Evolutionary conservation across 2,329 filamentous ascomycete genomes (phyloP), one percentile per base, ranked within the genome.

Genomic region (Alternaria consortialis): DNA sequence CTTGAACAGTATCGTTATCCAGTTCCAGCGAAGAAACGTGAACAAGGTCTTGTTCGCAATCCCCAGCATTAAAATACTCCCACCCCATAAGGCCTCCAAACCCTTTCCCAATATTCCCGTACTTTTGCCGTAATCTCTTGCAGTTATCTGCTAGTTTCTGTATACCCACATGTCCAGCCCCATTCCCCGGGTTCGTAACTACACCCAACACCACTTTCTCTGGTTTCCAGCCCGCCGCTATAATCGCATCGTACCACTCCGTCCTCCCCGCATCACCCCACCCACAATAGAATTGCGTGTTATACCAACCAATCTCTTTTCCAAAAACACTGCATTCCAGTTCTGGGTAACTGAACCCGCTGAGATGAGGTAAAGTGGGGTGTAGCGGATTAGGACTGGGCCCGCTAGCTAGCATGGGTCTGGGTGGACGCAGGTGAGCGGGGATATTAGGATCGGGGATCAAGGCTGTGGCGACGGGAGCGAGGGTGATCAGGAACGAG

Each of bases 51-150:
- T 68, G 64, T 0, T 74, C 74, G 29, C 66, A 66, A 25, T 74
- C 71, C 15, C 77, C 77, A 11, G 90, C 87, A 81, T 97, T 96
- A 81, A 94, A 97, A 76, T 95, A 97, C 80, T 97, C 94, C 94
- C 94, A 97, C 2, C 93, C 93, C 89, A 95, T 95, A 7, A 97
- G 88, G 1, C 94, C 94, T 0, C 93, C 94, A 76, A 97, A 95
- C 1, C 81, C 81, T 1, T 55, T 66, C 2, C 74, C 72, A 0
- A 68, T 52, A n/a, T 58, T 58, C 12, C 65, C 86, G 70, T 91
- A 91, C 60, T 84, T 84, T 36, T 86, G 81, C 36, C 85, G 80
- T 65, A 93, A 74, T 40, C 82, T 74, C 31, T 83, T 82, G 44
- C 93, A 75, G 20, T 90, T 86, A 17, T 82, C 80, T 11, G 84